Evolutionary conservation across 2,329 filamentous ascomycete genomes (phyloP).

Genomic region (Xylariaceae sp.): DNA sequence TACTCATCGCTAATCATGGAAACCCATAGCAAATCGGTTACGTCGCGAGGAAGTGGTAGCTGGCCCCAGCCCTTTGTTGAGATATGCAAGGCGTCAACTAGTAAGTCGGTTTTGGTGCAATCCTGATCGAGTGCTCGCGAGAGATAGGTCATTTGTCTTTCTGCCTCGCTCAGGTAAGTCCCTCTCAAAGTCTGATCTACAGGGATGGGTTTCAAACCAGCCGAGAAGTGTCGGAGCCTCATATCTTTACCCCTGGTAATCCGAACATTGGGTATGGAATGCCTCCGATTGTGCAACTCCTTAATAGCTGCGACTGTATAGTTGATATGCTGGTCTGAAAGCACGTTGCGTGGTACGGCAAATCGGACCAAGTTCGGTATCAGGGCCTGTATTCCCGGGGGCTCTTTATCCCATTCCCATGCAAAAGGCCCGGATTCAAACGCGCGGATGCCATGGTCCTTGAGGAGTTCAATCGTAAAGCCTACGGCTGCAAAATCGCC

Average conservation of each 20-base stretch:
- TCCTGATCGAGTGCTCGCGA: constrained; percentile 13
- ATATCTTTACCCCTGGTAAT: constrained; percentile 21
- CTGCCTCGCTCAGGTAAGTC: constrained; percentile 16
- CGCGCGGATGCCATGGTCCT: constrained; percentile 18
- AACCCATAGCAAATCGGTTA: constrained; percentile 6
- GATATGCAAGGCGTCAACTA: constrained; percentile 8
- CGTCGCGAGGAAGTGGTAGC: not conserved
- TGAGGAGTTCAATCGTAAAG: constrained; percentile 19
- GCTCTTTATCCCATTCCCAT: constrained; percentile 22
- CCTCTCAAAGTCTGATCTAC: not conserved
- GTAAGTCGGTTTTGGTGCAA: not conserved
- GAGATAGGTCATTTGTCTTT: constrained; percentile 12
- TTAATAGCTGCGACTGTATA: constrained; percentile 20
- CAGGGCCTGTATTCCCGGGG: constrained; percentile 8
- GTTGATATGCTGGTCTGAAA: constrained; percentile 20
- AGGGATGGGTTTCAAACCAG: constrained; percentile 18
- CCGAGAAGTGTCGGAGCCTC: constrained; percentile 18
- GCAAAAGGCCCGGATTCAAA: constrained; percentile 18
- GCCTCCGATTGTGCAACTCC: constrained; percentile 15
- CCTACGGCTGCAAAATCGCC: constrained; percentile 19
- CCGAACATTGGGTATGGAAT: constrained; percentile 18
- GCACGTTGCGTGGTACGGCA: constrained; percentile 20
- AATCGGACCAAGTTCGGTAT: constrained; percentile 22
- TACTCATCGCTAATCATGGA: constrained; percentile 17
- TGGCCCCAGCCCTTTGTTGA: constrained; percentile 11